A percentile compares a stretch with the other conserved stretches of the same genome.
Evolutionary conservation across 2,329 filamentous ascomycete species (phyloP).

Genomic region (Colletotrichum paranaense): DNA sequence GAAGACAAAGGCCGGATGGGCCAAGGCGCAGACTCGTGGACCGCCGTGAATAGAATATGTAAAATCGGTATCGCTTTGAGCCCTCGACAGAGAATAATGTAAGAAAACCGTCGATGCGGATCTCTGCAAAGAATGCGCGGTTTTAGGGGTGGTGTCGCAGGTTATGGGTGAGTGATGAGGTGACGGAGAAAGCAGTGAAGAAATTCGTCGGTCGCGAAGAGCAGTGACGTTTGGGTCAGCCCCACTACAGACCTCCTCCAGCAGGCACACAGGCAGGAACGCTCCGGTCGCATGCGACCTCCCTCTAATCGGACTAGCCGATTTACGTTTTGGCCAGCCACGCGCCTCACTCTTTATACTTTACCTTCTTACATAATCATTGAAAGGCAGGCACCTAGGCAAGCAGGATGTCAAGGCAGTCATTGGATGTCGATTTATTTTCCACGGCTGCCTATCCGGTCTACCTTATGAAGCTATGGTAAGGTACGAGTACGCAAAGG

Average conservation of each 20-base stretch:
- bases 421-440: background rate
- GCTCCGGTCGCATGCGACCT: constrained; percentile 21
- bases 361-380: background rate
- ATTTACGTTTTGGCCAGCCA: background rate
- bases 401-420: background rate
- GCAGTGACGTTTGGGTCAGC: constrained; percentile 38
- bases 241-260: constrained; percentile 17
- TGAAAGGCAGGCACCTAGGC: no score
- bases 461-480: background rate
- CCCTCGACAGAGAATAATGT: background rate
- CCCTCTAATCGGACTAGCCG: constrained; percentile 19
- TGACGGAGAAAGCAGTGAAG: constrained; percentile 14
- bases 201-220: constrained; percentile 35
- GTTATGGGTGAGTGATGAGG: constrained; percentile 1
- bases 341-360: background rate
- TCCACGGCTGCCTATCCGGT: no score
- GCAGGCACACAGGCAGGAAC: constrained; percentile 31
- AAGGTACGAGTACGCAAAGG: background rate
- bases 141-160: background rate
- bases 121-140: background rate
- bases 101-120: background rate
- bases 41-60: background rate
- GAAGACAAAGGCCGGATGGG: constrained; percentile 10
- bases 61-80: background rate
- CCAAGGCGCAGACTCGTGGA: constrained; percentile 20